Percentiles rank a stretch among this genome's conserved stretches.
Evolutionary conservation across 140 eudicot genomes (phyloP).

Genomic region (Bidens hawaiensis): DNA sequence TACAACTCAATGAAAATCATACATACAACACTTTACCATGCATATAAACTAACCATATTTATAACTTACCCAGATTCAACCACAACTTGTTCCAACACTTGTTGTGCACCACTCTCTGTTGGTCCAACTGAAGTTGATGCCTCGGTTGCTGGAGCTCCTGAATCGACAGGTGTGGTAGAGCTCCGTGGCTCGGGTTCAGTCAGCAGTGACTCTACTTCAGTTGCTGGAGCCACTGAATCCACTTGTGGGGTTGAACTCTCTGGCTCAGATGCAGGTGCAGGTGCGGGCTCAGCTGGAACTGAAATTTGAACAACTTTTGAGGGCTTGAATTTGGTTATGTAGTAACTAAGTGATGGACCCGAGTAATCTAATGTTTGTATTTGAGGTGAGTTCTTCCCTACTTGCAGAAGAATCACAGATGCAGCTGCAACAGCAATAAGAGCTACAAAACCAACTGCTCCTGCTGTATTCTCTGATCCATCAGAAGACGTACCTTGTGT

Average conservation of each 20-base stretch:
- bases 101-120: too few relatives aligned
- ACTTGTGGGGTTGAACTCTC: constrained; percentile 32
- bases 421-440: constrained; percentile 64
- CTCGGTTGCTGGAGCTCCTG: constrained; percentile 6
- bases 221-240: too few relatives aligned
- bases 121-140: constrained; percentile 9
- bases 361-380: constrained; percentile 58
- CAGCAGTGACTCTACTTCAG: constrained; percentile 17
- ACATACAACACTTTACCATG: constrained; percentile 17
- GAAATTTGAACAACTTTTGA: constrained; percentile 42
- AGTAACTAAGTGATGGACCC: constrained; percentile 94
- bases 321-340: constrained; percentile 72
- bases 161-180: constrained; percentile 9
- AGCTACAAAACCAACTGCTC: constrained; percentile 45
- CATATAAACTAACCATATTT: not conserved
- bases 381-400: constrained; percentile 58
- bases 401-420: constrained; percentile 57
- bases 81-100: constrained; percentile 10
- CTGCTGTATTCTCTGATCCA: constrained; percentile 88
- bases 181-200: too few relatives aligned
- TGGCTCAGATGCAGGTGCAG: constrained; percentile 14
- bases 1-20: constrained; percentile 18
- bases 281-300: constrained; percentile 32
- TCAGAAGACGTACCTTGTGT: constrained; percentile 78
- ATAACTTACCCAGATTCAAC: constrained; percentile 15